These are phyloP conservation scores for Cryptococcus maquisensis DNA, from an alignment of 1,284 basidiomycete genomes.

Conservation along the genomic window DNA sequence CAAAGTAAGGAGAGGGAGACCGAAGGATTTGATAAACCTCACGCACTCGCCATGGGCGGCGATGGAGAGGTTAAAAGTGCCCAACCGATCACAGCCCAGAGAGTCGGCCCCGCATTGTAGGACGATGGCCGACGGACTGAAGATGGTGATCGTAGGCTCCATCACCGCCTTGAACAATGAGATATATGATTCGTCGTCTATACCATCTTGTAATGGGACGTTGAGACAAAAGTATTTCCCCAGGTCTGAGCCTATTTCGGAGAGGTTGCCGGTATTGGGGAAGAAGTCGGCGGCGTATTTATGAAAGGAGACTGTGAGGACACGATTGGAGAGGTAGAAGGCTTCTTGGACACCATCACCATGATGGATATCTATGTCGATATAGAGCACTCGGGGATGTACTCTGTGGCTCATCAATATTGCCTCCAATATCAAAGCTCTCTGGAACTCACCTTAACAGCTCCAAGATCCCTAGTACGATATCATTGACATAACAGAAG, in stretches of 20 bases:
- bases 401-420: slow-evolving; percentile 55
- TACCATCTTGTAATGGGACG: slow-evolving; percentile 91
- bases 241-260: slow-evolving; percentile 74
- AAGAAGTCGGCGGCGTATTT: slow-evolving; percentile 99
- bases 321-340: slow-evolving; percentile 95
- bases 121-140: slow-evolving; percentile 86
- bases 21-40: slow-evolving; percentile 88
- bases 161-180: slow-evolving; percentile 94
- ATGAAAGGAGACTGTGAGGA: slow-evolving; percentile 98
- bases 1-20: slow-evolving; percentile 80
- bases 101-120: slow-evolving; percentile 97
- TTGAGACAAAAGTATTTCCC: slow-evolving; percentile 97
- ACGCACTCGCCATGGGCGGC: slow-evolving; percentile 99
- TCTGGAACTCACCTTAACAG: slow-evolving; percentile 65
- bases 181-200: slow-evolving; percentile 95
- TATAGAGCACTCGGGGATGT: slow-evolving; percentile 86
- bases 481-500: slow-evolving; percentile 95
- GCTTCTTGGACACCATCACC: slow-evolving; percentile 96
- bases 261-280: slow-evolving; percentile 87
- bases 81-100: slow-evolving; percentile 86
- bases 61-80: slow-evolving; percentile 98
- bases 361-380: slow-evolving; percentile 97
- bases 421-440: background rate
- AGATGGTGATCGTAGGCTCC: slow-evolving; percentile 85
- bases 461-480: slow-evolving; percentile 89